Conservation (phyloP, 768 basidiomycete species). For the Hygrophoropsis aurantiaca region DNA sequence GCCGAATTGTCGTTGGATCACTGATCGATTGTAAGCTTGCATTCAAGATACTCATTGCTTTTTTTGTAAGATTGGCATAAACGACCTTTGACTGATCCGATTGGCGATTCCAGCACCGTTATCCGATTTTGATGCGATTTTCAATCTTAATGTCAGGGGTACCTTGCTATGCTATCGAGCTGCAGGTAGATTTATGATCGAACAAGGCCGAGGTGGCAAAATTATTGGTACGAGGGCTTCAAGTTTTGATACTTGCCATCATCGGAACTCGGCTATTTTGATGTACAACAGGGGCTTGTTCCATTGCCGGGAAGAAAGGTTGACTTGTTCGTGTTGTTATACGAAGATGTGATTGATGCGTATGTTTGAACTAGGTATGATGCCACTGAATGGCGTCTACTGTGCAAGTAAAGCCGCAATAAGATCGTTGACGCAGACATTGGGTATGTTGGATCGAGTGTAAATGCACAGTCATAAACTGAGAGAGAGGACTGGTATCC, state of each 20-base stretch:
- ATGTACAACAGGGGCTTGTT: slow-evolving; percentile 31
- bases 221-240: slow-evolving; percentile 24
- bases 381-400: slow-evolving; percentile 16
- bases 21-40: slow-evolving; percentile 1
- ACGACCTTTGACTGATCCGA: too few relatives aligned
- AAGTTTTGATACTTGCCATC: too few relatives aligned
- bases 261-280: too few relatives aligned
- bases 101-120: too few relatives aligned
- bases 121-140: slow-evolving; percentile 29
- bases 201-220: slow-evolving; percentile 42
- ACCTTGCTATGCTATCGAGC: slow-evolving; percentile 41
- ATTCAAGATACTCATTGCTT: too few relatives aligned
- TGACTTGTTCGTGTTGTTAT: not conserved
- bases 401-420: slow-evolving; percentile 35
- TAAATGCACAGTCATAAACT: too few relatives aligned
- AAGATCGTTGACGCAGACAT: slow-evolving; percentile 32
- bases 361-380: not conserved
- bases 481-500: too few relatives aligned
- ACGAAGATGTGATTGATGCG: too few relatives aligned
- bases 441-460: too few relatives aligned
- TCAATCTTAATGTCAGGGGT: slow-evolving; percentile 36
- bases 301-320: slow-evolving; percentile 37
- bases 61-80: too few relatives aligned
- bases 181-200: slow-evolving; percentile 43
- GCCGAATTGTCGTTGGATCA: not conserved